Percentiles rank a stretch among this genome's conserved stretches.
Conservation (phyloP, 169 alveolate genomes). For the Cardiosporidium cionae region DNA sequence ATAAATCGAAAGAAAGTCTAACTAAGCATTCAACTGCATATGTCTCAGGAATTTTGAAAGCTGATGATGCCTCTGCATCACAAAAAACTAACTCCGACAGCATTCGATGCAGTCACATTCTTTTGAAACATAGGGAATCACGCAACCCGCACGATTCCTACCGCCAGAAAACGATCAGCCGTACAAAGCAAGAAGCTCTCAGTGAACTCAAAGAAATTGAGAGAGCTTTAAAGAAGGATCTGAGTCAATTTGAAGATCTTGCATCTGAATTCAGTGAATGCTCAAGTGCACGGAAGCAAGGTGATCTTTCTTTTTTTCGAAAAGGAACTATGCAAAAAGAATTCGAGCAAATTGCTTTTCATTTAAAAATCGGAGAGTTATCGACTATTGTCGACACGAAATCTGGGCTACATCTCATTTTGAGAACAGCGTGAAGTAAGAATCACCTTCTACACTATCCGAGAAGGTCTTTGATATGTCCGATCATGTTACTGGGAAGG, state of each 20-base stretch:
- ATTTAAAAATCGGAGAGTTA: conserved; percentile 64
- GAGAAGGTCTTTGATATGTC: too few species aligned
- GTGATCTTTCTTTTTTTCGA: conserved; percentile 73
- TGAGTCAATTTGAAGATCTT: conserved; percentile 49
- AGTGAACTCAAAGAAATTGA: conserved; percentile 42
- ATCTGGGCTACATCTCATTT: conserved; percentile 76
- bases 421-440: conserved; percentile 58
- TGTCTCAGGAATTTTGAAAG: too few species aligned
- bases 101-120: conserved; percentile 71
- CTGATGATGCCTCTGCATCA: too few species aligned
- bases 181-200: conserved; percentile 71
- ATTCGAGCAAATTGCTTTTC: conserved; percentile 75
- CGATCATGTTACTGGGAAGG: too few species aligned
- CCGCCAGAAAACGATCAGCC: conserved; percentile 65
- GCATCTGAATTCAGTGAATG: conserved; percentile 65
- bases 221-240: conserved; percentile 41
- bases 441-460: not conserved
- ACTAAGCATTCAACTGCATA: not conserved
- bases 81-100: too few species aligned
- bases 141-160: conserved; percentile 73
- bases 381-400: conserved; percentile 73
- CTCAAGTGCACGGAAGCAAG: conserved; percentile 67
- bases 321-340: conserved; percentile 70
- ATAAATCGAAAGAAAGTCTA: not conserved
- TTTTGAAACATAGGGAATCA: conserved; percentile 75